Percentiles rank a stretch among this genome's conserved stretches.
phyloP scores from a whole-genome alignment of 2,329 filamentous ascomycete species.

The Hypoxylon sp. region DNA sequence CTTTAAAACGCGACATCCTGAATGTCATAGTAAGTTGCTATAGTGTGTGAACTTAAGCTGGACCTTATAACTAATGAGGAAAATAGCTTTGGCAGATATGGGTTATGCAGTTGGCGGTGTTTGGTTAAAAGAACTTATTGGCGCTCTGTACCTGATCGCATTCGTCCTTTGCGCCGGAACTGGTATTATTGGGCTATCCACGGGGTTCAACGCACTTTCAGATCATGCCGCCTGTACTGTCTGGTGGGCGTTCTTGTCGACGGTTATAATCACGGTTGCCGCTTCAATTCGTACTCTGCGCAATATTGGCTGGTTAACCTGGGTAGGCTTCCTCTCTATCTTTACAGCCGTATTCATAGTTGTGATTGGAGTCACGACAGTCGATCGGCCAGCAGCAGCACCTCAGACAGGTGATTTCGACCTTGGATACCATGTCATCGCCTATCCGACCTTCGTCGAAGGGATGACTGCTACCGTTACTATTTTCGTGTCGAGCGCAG shows the following conservation, averaged over 20 bases:
- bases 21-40: constrained; percentile 41
- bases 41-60: background rate
- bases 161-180: constrained; percentile 70
- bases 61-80: background rate
- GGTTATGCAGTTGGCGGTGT: constrained; percentile 65
- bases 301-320: constrained; percentile 74
- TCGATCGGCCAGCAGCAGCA: constrained; percentile 71
- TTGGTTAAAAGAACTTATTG: constrained; percentile 66
- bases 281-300: constrained; percentile 68
- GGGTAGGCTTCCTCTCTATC: constrained; percentile 71
- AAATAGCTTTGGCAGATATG: constrained; percentile 35
- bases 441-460: constrained; percentile 69
- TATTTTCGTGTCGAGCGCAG: constrained; percentile 72
- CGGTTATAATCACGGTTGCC: constrained; percentile 63
- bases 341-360: constrained; percentile 71
- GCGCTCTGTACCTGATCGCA: constrained; percentile 69
- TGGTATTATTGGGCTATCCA: constrained; percentile 72
- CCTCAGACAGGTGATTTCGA: constrained; percentile 72
- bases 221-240: constrained; percentile 72
- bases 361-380: constrained; percentile 70
- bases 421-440: constrained; percentile 70
- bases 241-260: constrained; percentile 69
- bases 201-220: constrained; percentile 72
- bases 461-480: constrained; percentile 71
- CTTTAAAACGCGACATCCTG: constrained; percentile 46